Evolutionary conservation across 1,139 yeast species (phyloP).

Genomic region (Candida sanyaensis): DNA sequence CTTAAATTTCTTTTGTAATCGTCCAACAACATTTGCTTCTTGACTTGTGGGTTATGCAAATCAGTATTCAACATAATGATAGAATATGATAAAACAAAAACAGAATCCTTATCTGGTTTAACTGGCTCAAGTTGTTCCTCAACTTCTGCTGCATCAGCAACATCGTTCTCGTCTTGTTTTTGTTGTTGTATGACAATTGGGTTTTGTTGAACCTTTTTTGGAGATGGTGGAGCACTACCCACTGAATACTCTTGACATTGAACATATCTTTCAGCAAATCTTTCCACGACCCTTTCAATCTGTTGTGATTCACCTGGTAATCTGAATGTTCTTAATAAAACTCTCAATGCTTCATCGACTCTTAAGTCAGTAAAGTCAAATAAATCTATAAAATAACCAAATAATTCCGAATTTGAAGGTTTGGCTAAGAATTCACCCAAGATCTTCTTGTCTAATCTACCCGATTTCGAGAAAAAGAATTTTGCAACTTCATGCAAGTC

Average conservation of each 20-base stretch:
- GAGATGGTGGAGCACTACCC: slow-evolving; percentile 2
- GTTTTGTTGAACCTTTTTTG: slow-evolving; percentile 32
- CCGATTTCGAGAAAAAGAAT: slow-evolving; percentile 77
- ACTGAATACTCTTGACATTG: slow-evolving; percentile 18
- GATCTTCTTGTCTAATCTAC: slow-evolving; percentile 80
- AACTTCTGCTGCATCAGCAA: slow-evolving; percentile 15
- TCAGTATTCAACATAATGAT: slow-evolving; percentile 80
- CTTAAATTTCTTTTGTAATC: slow-evolving; percentile 79
- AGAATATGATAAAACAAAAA: slow-evolving; percentile 71
- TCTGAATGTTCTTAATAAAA: slow-evolving; percentile 79
- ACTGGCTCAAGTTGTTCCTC: slow-evolving; percentile 40
- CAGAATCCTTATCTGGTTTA: slow-evolving; percentile 71
- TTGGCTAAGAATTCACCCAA: slow-evolving; percentile 87
- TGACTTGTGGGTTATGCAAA: slow-evolving; percentile 75
- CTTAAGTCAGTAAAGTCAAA: slow-evolving; percentile 79
- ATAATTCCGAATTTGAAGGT: slow-evolving; percentile 61
- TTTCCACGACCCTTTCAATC: slow-evolving; percentile 87
- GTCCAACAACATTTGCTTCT: slow-evolving; percentile 83
- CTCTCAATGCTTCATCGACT: slow-evolving; percentile 90
- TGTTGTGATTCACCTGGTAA: slow-evolving; percentile 98
- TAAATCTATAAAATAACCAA: slow-evolving; percentile 63
- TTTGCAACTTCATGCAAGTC: slow-evolving; percentile 66
- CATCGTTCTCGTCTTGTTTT: slow-evolving; percentile 19
- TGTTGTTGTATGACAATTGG: background rate
- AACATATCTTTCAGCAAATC: slow-evolving; percentile 81